A percentile compares a stretch with the other conserved stretches of the same genome.
phyloP scores from a whole-genome alignment of 768 basidiomycete genomes.

The button mushroom (Agaricus bisporus) region DNA sequence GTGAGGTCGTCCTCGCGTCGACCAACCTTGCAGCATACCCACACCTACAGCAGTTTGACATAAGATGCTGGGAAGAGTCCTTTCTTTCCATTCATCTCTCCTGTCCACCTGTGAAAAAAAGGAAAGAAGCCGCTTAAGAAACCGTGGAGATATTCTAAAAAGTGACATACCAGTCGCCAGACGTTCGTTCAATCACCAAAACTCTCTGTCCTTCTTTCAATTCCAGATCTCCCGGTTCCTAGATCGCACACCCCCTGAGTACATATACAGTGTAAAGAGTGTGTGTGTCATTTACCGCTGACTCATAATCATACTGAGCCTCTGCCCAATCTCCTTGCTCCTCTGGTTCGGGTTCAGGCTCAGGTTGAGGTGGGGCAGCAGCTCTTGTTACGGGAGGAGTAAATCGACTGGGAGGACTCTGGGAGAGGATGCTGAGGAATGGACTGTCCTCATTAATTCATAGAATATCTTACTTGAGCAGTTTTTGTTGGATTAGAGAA shows the following conservation, averaged over 20 bases:
- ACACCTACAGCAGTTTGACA: constrained; percentile 47
- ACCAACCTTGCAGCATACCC: no score
- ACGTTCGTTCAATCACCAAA: constrained; percentile 58
- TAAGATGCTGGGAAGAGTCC: constrained; percentile 68
- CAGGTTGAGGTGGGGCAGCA: constrained; percentile 23
- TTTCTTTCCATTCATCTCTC: constrained; percentile 48
- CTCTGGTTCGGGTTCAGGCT: constrained; percentile 30
- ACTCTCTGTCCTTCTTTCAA: constrained; percentile 53
- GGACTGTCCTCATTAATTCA: constrained; percentile 7
- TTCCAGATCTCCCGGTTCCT: constrained; percentile 68
- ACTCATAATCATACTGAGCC: constrained; percentile 68
- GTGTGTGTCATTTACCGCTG: constrained; percentile 36
- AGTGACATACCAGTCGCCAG: constrained; percentile 66
- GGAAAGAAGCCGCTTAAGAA: constrained; percentile 4
- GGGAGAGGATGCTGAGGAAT: constrained; percentile 33
- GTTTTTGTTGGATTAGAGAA: constrained; percentile 8
- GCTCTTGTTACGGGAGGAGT: constrained; percentile 47
- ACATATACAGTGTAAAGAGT: neutral
- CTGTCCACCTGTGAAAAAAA: constrained; percentile 52
- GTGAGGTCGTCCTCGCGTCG: no score
- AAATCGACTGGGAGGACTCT: constrained; percentile 32
- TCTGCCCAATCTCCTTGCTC: constrained; percentile 68
- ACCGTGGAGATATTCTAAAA: neutral
- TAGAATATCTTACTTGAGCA: neutral
- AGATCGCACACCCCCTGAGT: constrained; percentile 4